phyloP scores from a whole-genome alignment of 2,329 filamentous ascomycete species.

The Fusarium setosum region DNA sequence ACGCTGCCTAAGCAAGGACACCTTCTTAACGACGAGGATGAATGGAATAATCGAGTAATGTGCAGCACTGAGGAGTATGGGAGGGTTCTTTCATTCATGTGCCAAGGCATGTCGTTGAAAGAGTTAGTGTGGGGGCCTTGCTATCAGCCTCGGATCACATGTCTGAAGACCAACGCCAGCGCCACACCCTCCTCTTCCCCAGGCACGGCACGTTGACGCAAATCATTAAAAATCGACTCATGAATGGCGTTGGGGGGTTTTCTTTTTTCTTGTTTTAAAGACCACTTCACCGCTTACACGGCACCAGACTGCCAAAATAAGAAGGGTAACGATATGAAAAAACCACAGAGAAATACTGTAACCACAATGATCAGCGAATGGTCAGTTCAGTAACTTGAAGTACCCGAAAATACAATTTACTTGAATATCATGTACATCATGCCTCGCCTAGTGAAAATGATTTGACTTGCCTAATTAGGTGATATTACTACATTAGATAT shows the following conservation, averaged over 20 bases:
- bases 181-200: slow-evolving; percentile 10
- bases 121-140: slow-evolving; percentile 10
- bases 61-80: slow-evolving; percentile 19
- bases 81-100: slow-evolving; percentile 18
- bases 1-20: slow-evolving; percentile 72
- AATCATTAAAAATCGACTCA: slow-evolving; percentile 41
- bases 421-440: slow-evolving; percentile 13
- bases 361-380: neutral
- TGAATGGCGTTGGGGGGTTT: slow-evolving; percentile 42
- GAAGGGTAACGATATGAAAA: slow-evolving; percentile 18
- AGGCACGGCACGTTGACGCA: slow-evolving; percentile 25
- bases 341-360: neutral
- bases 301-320: slow-evolving; percentile 29
- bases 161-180: slow-evolving; percentile 11
- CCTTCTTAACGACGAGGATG: slow-evolving; percentile 26
- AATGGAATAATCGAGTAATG: slow-evolving; percentile 33
- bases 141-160: slow-evolving; percentile 36
- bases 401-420: slow-evolving; percentile 28
- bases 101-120: slow-evolving; percentile 30
- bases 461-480: too few species aligned
- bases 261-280: slow-evolving; percentile 34
- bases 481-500: too few species aligned
- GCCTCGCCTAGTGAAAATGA: neutral
- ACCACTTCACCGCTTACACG: slow-evolving; percentile 24
- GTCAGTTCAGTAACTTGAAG: slow-evolving; percentile 5